Evolutionary conservation across 2,329 filamentous ascomycete species (phyloP).

Genomic region (Fusarium citri): DNA sequence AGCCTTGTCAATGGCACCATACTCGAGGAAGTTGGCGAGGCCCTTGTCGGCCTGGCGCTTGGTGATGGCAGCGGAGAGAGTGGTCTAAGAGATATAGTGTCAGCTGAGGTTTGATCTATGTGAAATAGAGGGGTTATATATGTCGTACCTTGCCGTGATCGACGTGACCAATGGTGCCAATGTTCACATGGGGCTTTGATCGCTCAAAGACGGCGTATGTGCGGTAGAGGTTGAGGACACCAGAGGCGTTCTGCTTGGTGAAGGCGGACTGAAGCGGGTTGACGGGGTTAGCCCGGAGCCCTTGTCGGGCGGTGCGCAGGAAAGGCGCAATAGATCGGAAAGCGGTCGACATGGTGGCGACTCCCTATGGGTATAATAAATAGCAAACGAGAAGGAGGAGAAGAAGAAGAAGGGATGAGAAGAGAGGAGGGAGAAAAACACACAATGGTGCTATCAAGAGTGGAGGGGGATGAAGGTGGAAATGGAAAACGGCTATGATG

Average conservation of each 20-base stretch:
- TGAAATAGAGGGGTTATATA: slow-evolving; percentile 1
- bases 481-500: slow-evolving; percentile 38
- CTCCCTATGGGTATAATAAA: slow-evolving; percentile 40
- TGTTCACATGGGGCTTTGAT: slow-evolving; percentile 97
- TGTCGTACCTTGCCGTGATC: slow-evolving; percentile 93
- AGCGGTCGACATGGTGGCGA: slow-evolving; percentile 79
- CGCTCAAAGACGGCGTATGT: slow-evolving; percentile 82
- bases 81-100: slow-evolving; percentile 72
- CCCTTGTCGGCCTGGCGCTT: slow-evolving; percentile 98
- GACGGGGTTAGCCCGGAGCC: slow-evolving; percentile 74
- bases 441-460: slow-evolving; percentile 38
- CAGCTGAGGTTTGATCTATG: slow-evolving; percentile 23
- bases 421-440: slow-evolving; percentile 32
- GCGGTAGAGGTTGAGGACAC: slow-evolving; percentile 73
- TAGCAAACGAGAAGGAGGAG: slow-evolving; percentile 43
- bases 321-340: slow-evolving; percentile 83
- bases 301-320: slow-evolving; percentile 82
- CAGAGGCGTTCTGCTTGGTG: slow-evolving; percentile 70
- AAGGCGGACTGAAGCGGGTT: slow-evolving; percentile 82
- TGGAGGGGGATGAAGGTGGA: slow-evolving; percentile 22
- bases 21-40: slow-evolving; percentile 93
- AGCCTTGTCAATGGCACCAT: slow-evolving; percentile 98
- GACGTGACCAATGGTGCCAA: slow-evolving; percentile 99
- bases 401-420: slow-evolving; percentile 24
- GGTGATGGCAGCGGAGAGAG: slow-evolving; percentile 97